phyloP scores from a whole-genome alignment of 2,329 filamentous ascomycete genomes.

The Venturia carpophila region DNA sequence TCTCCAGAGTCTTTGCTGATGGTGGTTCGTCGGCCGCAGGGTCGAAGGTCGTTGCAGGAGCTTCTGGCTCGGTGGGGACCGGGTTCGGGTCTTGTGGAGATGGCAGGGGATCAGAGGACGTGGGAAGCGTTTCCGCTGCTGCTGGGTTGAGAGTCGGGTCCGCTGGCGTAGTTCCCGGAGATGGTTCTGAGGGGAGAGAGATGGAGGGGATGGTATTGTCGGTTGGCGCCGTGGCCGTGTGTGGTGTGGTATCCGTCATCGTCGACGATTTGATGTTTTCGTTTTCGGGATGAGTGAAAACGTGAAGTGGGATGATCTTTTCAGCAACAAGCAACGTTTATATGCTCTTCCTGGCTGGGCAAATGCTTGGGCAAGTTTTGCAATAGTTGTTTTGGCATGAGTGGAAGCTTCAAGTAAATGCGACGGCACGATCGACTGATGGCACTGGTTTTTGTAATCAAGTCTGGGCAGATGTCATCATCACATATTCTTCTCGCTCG shows the following conservation, averaged over 20 bases:
- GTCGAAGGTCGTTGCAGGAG: neutral
- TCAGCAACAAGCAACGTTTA: neutral
- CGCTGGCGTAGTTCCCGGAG: neutral
- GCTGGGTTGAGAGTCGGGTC: neutral
- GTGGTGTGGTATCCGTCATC: neutral
- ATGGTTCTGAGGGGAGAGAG: neutral
- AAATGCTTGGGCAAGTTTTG: neutral
- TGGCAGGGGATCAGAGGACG: neutral
- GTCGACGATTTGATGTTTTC: neutral
- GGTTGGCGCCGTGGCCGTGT: neutral
- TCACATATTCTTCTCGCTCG: neutral
- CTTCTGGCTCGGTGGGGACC: neutral
- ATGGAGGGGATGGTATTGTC: neutral
- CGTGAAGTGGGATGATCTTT: neutral
- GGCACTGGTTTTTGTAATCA: neutral
- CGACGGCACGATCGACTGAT: neutral
- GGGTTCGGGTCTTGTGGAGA: neutral
- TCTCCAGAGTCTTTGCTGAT: neutral
- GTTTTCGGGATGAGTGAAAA: neutral
- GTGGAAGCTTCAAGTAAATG: neutral
- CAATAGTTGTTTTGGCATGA: neutral
- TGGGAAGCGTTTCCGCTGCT: neutral
- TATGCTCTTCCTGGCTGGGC: neutral
- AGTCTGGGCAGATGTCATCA: conserved; percentile 1
- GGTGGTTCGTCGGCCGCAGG: neutral